A percentile compares a stretch with the other conserved stretches of the same genome.
phyloP scores from a whole-genome alignment of 2,329 filamentous ascomycete species.

The Tolypocladium ovalisporum region DNA sequence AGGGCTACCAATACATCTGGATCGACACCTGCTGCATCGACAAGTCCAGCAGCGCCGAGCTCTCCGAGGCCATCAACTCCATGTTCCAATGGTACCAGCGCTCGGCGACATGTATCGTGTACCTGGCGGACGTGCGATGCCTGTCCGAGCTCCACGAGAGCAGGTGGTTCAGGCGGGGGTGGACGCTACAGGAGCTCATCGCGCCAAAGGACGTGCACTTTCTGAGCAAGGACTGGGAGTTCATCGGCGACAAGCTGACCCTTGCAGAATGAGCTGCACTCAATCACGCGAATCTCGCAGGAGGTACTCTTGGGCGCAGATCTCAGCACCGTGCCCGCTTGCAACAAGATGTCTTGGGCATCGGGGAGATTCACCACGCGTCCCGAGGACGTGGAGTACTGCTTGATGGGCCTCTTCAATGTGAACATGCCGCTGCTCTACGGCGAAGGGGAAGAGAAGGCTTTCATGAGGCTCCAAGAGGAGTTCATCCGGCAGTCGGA shows the following conservation, averaged over 20 bases:
- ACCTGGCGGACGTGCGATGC: conserved; percentile 8
- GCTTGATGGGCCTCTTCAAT: conserved; percentile 8
- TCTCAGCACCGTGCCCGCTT: neutral
- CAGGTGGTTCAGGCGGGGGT: conserved; percentile 12
- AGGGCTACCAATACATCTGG: conserved; percentile 14
- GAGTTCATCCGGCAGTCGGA: conserved; percentile 5
- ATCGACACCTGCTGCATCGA: conserved; percentile 18
- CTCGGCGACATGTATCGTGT: conserved; percentile 13
- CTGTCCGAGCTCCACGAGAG: conserved; percentile 5
- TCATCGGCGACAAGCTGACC: conserved; percentile 2
- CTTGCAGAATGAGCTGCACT: neutral
- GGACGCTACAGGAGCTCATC: conserved; percentile 9
- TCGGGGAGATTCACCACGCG: conserved; percentile 6
- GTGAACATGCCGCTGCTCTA: conserved; percentile 11
- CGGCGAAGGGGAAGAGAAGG: conserved; percentile 5
- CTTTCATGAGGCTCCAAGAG: conserved; percentile 6
- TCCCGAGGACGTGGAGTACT: conserved; percentile 9
- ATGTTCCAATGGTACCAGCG: conserved; percentile 16
- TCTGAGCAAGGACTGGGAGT: conserved; percentile 2
- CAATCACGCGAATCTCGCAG: neutral
- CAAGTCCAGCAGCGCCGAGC: conserved; percentile 11
- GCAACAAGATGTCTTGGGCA: conserved; percentile 9
- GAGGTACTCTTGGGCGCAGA: neutral
- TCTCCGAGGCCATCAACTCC: conserved; percentile 15
- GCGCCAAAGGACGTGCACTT: conserved; percentile 5